Evolutionary conservation across 2,329 filamentous ascomycete genomes (phyloP).

Genomic region (Fusarium protoensiforme): DNA sequence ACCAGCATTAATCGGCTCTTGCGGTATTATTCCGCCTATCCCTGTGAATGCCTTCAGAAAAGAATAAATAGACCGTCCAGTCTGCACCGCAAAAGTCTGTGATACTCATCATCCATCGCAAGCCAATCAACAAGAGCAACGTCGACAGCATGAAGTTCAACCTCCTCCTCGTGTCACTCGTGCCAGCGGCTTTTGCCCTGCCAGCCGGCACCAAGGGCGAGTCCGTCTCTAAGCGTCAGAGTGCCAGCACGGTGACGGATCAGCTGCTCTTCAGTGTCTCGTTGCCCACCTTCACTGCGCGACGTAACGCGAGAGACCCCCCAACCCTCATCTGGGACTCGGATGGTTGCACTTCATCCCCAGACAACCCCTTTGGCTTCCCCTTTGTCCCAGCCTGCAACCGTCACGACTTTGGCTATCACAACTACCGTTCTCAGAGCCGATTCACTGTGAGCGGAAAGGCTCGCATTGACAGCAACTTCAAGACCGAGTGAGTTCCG

Average conservation of each 20-base stretch:
- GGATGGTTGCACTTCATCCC: slow-evolving; percentile 55
- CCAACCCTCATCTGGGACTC: slow-evolving; percentile 53
- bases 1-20: not conserved
- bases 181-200: slow-evolving; percentile 38
- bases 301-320: slow-evolving; percentile 54
- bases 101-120: not conserved
- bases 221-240: slow-evolving; percentile 35
- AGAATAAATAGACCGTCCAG: slow-evolving; percentile 24
- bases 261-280: slow-evolving; percentile 57
- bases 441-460: slow-evolving; percentile 58
- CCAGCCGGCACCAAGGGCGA: slow-evolving; percentile 22
- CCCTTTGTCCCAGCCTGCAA: slow-evolving; percentile 58
- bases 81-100: not conserved
- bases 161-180: slow-evolving; percentile 34
- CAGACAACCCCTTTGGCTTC: slow-evolving; percentile 58
- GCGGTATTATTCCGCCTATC: slow-evolving; percentile 2
- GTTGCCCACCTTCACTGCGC: slow-evolving; percentile 54
- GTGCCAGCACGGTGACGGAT: slow-evolving; percentile 53
- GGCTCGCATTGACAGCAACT: slow-evolving; percentile 60
- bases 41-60: not conserved
- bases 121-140: not conserved
- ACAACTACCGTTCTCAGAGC: slow-evolving; percentile 61
- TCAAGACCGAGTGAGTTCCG: slow-evolving; percentile 55
- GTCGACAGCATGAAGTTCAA: slow-evolving; percentile 47
- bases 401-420: slow-evolving; percentile 68